Evolutionary conservation across 2,329 filamentous ascomycete species (phyloP).

Genomic region (Xylariaceae sp.): DNA sequence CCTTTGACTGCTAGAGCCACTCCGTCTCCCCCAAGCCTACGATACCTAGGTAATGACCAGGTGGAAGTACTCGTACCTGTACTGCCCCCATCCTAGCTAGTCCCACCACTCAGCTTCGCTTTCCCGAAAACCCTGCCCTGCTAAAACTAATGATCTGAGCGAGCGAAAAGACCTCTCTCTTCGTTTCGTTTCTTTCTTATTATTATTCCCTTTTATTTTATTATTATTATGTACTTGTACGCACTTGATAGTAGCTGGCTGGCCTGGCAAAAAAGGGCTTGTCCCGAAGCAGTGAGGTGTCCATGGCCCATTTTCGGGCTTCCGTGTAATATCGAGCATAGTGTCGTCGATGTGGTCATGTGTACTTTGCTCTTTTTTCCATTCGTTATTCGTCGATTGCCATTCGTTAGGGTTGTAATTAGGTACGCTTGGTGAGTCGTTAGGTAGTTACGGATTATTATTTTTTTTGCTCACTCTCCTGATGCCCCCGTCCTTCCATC

Average conservation of each 20-base stretch:
- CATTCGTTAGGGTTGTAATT: too few relatives aligned
- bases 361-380: not conserved
- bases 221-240: not conserved
- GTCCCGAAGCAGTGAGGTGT: slow-evolving; percentile 26
- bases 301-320: slow-evolving; percentile 19
- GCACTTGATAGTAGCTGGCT: not conserved
- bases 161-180: not conserved
- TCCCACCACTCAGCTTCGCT: slow-evolving; percentile 29
- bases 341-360: not conserved
- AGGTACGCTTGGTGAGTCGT: too few relatives aligned
- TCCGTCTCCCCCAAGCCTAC: slow-evolving; percentile 21
- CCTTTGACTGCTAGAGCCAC: slow-evolving; percentile 15
- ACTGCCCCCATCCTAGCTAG: slow-evolving; percentile 16
- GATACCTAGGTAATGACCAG: too few relatives aligned
- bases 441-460: not conserved
- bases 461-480: not conserved
- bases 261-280: slow-evolving; percentile 9
- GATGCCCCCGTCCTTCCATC: slow-evolving; percentile 2
- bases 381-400: too few relatives aligned
- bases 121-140: slow-evolving; percentile 12
- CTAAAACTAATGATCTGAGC: slow-evolving; percentile 13
- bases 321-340: not conserved
- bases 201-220: not conserved
- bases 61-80: too few relatives aligned
- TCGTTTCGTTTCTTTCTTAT: not conserved